Evolutionary conservation across 805 yeast species (phyloP), one percentile per base, ranked within the genome.

Genomic region (Kregervanrija delftensis): DNA sequence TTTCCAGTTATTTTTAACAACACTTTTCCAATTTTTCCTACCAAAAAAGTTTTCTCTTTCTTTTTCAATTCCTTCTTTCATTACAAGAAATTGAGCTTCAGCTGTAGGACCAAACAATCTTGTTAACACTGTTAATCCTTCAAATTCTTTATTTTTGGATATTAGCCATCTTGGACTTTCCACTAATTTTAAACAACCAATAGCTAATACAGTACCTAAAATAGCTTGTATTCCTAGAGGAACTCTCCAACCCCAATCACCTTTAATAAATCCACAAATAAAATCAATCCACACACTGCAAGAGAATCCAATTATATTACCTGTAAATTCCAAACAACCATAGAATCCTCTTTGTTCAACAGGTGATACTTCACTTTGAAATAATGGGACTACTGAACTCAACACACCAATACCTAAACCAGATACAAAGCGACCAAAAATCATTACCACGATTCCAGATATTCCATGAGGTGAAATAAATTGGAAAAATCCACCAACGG

Each of bases 151-250:
- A 54, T 86, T 93, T 37, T 80, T 80, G 56, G 83, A 87, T 38
- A 88, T 65, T 41, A 89, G 69, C 95, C 95, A 88, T 52, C 96
- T 72, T 4, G 96, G 96, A 37, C 90, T 80, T 57, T 88, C 96
- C 5, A 86, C 88, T 39, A 89, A 81, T 53, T 85, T 71, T 43
- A 81, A 76, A 2, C 91, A 84, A 9, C 96, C 96, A 5, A 77
- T 44, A 17, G 79, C 76, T 15, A 88, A 67, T 5, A 81, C 63
- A 3, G 74, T 47, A 0, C 95, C 95, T 53, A 88, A 74, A 2
- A 81, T 50, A 41, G 86, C 83, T 61, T 88, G 96, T 40, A 86
- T 66, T 44, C 82, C 76, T 39, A 88, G 66, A 1, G 96, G 96
- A 17, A 85, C 55, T 50, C 95, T 73, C 96, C 96, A 88, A 30